Evolutionary conservation across 305 asterid species (phyloP), one percentile per base, ranked within the genome.

Genomic region (Solanum aculeatissimum): DNA sequence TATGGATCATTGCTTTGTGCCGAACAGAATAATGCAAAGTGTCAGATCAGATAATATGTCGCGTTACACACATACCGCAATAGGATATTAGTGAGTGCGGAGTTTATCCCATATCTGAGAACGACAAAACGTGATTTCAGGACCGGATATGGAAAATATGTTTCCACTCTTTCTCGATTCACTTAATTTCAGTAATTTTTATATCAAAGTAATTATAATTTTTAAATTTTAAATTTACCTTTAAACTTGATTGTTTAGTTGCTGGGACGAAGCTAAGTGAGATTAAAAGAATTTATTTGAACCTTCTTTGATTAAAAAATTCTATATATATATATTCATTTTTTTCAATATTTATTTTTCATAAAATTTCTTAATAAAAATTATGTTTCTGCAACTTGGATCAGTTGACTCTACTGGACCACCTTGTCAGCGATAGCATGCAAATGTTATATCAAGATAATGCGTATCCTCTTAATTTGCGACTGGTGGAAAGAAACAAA

Each of bases 41-140:
- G 80, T 72, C 32, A 13, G 80, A 72, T 72, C n/a, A 21, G 57
- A 43, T 72, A 42, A 35, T 16, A 68, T 70, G 79, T 42, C 40
- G 23, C 8, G 4, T 9, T 25, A 74, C 81, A 74, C 42, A 74
- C 60, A 74, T 9, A 25, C 40, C 60, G 81, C 81, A 47, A 74
- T 74, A 74, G 9, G 16, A 74, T 23, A 15, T 47, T 47, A 74
- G 40, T 74, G 81, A 74, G 9, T 23, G 81, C 25, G 25, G 25
- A 47, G 1, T 74, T 74, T 47, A 74, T 25, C 60, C 42, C 60
- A 74, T 15, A 14, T 47, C 47, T 25, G 81, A 74, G 23, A 23
- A 7, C 14, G 81, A 74, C 81, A 74, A 47, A 47, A 74, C 60
- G 0, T 74, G 3, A 0, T 3, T 72, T 72, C 35, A 1, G 12